Base-by-base conservation (phyloP, 441 rosid genomes). In the Raphanus hybrid region DNA sequence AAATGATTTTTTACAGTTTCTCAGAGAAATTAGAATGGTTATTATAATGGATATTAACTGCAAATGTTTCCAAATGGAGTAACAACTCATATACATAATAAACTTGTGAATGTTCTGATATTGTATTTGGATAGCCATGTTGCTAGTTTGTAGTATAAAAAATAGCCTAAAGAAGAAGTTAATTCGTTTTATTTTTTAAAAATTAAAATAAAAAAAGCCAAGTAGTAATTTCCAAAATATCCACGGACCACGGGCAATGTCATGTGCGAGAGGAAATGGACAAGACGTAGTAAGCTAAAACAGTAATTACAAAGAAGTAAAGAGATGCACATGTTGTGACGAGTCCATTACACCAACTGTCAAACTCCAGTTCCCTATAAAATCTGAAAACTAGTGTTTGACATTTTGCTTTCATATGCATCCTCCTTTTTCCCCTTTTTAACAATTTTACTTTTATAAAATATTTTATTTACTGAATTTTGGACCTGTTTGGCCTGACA, bases 381-480 rank as follows among this genome's bases (percentile, higher is more conserved):
- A 81, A 84, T 82, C 80, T 66, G 81, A 86, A 48, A 81, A 84
- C 77, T 88, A 83, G 92, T 79, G 87, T 88, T 92, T 90, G 97
- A 92, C 96, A 86, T 90, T 90, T 92, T 89, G 92, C 90, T 85
- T 81, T 85, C 83, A 69, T 71, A 82, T 79, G 82, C 89, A 82
- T 82, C 23, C 39, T 23, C 70, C 11, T 50, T 65, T 66, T 70
- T 74, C 37, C 64, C 66, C 75, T 75, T 62, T 45, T 60, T 7
- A 20, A 75, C 43, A 16, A 11, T 69, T 23, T 75, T 59, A 58
- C 3, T 29, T 16, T 45, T 15, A 39, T 68, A 58, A 23, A 35
- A n/a, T 27, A 35, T 57, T 52, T 1, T 11, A 29, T 48, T 52
- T 68, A 27, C 61, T 14, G 65, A 70, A 72, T 29, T 71, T 70